Evolutionary conservation across 164 flowering plant genomes (phyloP), one percentile per base, ranked within the genome.

Genomic region (Aristolochia contorta): DNA sequence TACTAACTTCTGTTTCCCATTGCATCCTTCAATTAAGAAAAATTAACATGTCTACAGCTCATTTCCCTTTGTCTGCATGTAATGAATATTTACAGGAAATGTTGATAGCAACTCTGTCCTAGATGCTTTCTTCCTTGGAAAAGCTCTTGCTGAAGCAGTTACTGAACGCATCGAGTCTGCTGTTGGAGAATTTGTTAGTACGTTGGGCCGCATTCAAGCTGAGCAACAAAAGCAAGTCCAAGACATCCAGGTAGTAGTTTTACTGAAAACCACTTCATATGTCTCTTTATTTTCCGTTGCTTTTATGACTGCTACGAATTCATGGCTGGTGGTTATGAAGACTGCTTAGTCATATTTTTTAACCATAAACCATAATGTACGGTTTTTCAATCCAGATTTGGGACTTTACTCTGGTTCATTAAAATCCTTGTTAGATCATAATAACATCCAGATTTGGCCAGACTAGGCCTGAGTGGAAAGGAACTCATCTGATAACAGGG

Each of bases 61-160:
- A 37, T 22, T 47, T 24, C n/a, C 53, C 4, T 18, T 20, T 49
- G 53, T 49, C 22, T 27, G 14, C 32, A 6, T 43, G 16, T 4
- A 20, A 47, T 53, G 53, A 13, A 24, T 32, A 19, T 54, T 24
- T 78, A 65, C 77, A 91, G 94, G 82, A 72, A 94, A 82, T 45
- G 62, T 50, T 72, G 96, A 82, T 10, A 81, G 76, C 75, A 83
- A 65, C 67, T 76, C 54, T 63, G 74, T 88, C 60, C 60, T 88
- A 50, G 96, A 91, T 79, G 96, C 91, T 2, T 91, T 91, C 76
- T 91, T 91, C 82, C 68, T 91, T 72, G 97, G 96, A 23, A 91
- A 84, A 75, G 96, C 96, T 63, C 61, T 88, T 1, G 96, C 86
- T 12, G 97, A 91, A 76, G 84, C 86, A 22, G 59, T 91, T n/a